phyloP scores from a whole-genome alignment of 108 stramenopile genomes.

The Nitzschia inconspicua region DNA sequence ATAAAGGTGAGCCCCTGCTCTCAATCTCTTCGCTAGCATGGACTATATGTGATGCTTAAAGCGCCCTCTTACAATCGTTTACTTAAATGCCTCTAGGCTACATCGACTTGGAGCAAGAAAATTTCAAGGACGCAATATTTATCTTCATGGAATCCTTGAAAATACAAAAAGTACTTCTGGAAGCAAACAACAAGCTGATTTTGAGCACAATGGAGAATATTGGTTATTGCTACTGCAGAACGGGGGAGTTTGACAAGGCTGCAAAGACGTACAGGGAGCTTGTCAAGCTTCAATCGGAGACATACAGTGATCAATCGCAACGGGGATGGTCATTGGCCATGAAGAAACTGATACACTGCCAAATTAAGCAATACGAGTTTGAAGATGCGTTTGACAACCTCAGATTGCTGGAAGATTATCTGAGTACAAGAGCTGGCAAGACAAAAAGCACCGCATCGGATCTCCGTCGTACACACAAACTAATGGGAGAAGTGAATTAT shows the following conservation, averaged over 20 bases:
- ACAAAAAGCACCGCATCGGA: slow-evolving; percentile 14
- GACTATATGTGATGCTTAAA: too few species aligned
- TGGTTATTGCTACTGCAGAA: slow-evolving; percentile 40
- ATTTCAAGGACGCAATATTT: slow-evolving; percentile 36
- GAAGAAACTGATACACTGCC: slow-evolving; percentile 38
- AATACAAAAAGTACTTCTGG: slow-evolving; percentile 48
- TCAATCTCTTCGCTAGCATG: too few species aligned
- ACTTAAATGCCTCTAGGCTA: too few species aligned
- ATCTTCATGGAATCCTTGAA: slow-evolving; percentile 42
- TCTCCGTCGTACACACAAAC: slow-evolving; percentile 29
- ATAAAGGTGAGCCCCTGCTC: slow-evolving; percentile 25
- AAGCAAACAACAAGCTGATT: slow-evolving; percentile 48
- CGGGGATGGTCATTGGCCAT: slow-evolving; percentile 31
- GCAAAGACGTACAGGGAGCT: slow-evolving; percentile 32
- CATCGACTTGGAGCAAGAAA: slow-evolving; percentile 43
- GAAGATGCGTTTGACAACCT: slow-evolving; percentile 40
- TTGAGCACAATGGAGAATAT: slow-evolving; percentile 56
- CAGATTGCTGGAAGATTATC: slow-evolving; percentile 35
- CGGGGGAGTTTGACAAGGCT: slow-evolving; percentile 30
- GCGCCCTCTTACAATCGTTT: not conserved
- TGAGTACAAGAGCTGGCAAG: slow-evolving; percentile 16
- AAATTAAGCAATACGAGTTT: slow-evolving; percentile 28
- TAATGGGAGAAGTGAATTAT: slow-evolving; percentile 62
- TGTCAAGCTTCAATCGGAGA: slow-evolving; percentile 27
- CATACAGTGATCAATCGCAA: slow-evolving; percentile 28